Base-by-base conservation (phyloP, 2,329 filamentous ascomycete species). In the Ceratocystis colombiana region DNA sequence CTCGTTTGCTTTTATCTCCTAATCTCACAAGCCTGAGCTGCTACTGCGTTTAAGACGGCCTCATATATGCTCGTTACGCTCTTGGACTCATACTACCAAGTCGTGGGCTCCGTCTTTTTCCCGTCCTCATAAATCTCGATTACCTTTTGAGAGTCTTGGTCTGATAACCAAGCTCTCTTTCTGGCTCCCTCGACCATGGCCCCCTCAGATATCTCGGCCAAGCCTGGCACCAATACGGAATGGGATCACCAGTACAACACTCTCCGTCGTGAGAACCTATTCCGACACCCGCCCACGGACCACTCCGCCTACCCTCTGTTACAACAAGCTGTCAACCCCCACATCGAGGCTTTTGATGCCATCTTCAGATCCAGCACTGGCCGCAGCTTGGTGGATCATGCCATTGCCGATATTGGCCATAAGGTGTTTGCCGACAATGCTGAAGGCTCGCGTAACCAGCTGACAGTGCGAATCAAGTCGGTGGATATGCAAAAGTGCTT, bases 331-430 rank as follows among this genome's bases (percentile, higher is more conserved):
- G 86, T 97, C 68, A 82, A 89, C 70, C 94, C 94, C 62, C 94
- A 99, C 76, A 88, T 97, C 71, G 87, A 96, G 73, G 94, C 94
- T 5, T 99, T 96, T 84, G 96, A 99, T 79, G 86, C 86, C 64
- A 81, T 97, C 61, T 95, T 96, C 74, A 66, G 37, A 62, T 59
- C 64, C n/a, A 68, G 44, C 28, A 53, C 48, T 8, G 64, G 67
- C 61, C 33, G 41, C 22, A 66, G 64, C 37, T 74, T 85, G 67
- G 73, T 99, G 65, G 84, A 88, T 62, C 86, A 90, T 70, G 91
- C 83, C 12, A 75, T 97, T 68, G 84, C 84, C 73, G 94, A 99
- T 74, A 97, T 99, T 77, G 94, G 93, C 72, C 88, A 84, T 69
- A 95, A 93, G 77, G 84, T 84, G 3, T 96, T 89, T 73, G 84